A percentile compares a stretch with the other conserved stretches of the same genome.
Evolutionary conservation across 2,329 filamentous ascomycete species (phyloP).

Genomic region (Pestalotiopsis sp.): DNA sequence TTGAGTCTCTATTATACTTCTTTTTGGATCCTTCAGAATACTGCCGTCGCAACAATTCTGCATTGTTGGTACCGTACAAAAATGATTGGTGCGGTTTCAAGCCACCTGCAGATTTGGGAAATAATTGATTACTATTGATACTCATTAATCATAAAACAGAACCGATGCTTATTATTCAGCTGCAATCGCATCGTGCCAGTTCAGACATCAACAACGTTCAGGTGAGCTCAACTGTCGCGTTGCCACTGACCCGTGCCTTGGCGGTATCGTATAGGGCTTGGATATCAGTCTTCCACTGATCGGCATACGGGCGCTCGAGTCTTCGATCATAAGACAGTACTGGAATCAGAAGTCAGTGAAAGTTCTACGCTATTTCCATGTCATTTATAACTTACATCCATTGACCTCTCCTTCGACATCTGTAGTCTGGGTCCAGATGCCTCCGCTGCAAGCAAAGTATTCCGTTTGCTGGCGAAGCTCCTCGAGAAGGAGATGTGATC

Average conservation of each 20-base stretch:
- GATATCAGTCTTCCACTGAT: slow-evolving; percentile 64
- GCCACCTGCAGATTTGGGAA: no score
- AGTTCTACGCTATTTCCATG: neutral
- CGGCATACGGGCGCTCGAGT: slow-evolving; percentile 55
- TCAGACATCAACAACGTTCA: neutral
- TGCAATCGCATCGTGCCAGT: neutral
- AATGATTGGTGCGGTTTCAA: no score
- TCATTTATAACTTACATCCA: slow-evolving; percentile 39
- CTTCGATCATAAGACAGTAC: slow-evolving; percentile 70
- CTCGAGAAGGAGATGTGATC: slow-evolving; percentile 59
- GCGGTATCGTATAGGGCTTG: slow-evolving; percentile 61
- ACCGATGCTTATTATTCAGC: neutral
- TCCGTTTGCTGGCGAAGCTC: slow-evolving; percentile 66
- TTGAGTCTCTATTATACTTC: no score
- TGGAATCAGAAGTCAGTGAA: neutral
- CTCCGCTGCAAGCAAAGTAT: slow-evolving; percentile 65
- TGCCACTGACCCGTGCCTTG: slow-evolving; percentile 16
- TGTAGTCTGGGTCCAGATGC: slow-evolving; percentile 73
- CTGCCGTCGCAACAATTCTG: neutral
- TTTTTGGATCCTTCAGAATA: no score
- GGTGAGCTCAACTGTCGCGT: neutral
- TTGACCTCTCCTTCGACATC: slow-evolving; percentile 78
- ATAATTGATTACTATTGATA: neutral
- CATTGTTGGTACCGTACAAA: no score
- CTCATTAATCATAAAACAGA: neutral